Evolutionary conservation across 257 asterid genomes (phyloP).

Genomic region (Forsythia viridissima): DNA sequence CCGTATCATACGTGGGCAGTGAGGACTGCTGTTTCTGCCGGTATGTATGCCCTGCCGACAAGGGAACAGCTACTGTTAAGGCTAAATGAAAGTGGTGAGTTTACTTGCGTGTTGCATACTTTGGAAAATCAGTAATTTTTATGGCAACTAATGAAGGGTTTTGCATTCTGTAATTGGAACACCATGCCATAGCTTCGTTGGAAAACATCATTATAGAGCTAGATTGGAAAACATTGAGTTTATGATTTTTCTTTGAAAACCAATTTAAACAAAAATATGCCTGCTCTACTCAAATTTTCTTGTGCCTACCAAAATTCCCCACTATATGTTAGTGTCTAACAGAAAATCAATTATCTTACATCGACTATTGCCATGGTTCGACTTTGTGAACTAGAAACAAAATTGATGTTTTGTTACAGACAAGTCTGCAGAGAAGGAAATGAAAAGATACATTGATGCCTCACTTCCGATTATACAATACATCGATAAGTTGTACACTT

Average conservation of each 20-base stretch:
- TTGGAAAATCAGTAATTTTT: background rate
- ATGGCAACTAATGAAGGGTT: background rate
- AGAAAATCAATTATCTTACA: background rate
- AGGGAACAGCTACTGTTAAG: conserved; percentile 78
- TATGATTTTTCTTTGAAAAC: background rate
- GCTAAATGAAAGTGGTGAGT: conserved; percentile 83
- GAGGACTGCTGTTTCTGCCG: conserved; percentile 92
- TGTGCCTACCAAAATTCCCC: background rate
- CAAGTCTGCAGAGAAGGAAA: conserved; percentile 72
- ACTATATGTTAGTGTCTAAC: background rate
- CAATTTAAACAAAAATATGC: background rate
- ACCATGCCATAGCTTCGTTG: background rate
- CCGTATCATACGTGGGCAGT: conserved; percentile 95
- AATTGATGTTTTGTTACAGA: conserved; percentile 38
- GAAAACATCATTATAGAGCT: no score
- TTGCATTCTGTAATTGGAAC: background rate
- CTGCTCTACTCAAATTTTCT: background rate
- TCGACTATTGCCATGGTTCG: no score
- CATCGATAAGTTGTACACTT: conserved; percentile 66
- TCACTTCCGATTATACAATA: conserved; percentile 76
- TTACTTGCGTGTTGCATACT: background rate
- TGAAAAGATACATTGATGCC: conserved; percentile 79
- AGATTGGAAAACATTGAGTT: background rate
- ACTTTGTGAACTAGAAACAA: background rate
- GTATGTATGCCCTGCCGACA: conserved; percentile 95